phyloP scores from a whole-genome alignment of 495 filamentous ascomycete genomes.

The Daldinia vernicosa region DNA sequence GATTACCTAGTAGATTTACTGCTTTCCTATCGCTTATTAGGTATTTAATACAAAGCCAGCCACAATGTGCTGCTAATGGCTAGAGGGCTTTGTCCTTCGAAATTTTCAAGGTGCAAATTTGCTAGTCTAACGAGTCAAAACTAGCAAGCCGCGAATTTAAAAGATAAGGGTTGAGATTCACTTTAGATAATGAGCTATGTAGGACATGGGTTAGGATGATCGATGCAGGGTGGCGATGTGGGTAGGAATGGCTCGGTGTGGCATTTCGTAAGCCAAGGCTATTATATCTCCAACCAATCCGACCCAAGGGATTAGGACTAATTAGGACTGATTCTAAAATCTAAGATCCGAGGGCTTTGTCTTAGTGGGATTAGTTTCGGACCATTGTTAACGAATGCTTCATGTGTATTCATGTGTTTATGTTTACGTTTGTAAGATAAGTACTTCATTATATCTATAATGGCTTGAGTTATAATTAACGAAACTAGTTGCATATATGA shows the following conservation, averaged over 20 bases:
- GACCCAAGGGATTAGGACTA: not conserved
- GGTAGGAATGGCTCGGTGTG: not conserved
- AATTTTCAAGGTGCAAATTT: conserved; percentile 4
- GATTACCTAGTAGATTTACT: not conserved
- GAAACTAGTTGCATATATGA: too few relatives aligned
- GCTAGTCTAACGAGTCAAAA: not conserved
- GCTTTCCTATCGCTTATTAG: not conserved
- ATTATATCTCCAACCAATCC: not conserved
- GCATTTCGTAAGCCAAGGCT: not conserved
- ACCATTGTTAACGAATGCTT: too few relatives aligned
- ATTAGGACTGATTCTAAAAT: not conserved
- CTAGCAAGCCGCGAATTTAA: not conserved
- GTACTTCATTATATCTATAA: too few relatives aligned
- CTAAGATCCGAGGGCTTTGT: not conserved
- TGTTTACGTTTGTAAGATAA: too few relatives aligned
- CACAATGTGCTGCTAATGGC: not conserved
- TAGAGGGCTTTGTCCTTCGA: not conserved
- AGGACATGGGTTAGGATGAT: not conserved
- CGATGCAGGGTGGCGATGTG: not conserved
- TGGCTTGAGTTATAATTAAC: too few relatives aligned
- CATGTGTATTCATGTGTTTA: too few relatives aligned
- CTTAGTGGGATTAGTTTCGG: not conserved
- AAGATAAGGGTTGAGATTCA: not conserved
- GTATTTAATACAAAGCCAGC: not conserved
- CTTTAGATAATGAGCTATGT: not conserved